These are phyloP conservation scores for Diaporthe batatas DNA, from an alignment of 2,329 filamentous ascomycete species.

Conservation along the genomic window DNA sequence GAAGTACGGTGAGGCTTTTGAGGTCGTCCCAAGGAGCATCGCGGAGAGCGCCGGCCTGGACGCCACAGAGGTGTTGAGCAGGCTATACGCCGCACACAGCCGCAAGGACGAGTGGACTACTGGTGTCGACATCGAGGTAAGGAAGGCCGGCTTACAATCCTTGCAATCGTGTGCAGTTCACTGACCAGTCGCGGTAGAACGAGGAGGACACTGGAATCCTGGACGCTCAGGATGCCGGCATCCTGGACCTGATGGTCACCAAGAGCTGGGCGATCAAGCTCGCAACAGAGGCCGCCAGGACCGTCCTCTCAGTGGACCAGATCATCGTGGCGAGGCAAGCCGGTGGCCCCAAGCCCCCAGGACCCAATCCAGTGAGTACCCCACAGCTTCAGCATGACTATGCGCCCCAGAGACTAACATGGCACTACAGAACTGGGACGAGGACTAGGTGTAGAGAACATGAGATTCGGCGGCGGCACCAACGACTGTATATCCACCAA, in stretches of 20 bases:
- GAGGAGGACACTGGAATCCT: slow-evolving; percentile 83
- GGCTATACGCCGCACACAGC: slow-evolving; percentile 92
- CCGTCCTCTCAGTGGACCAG: slow-evolving; percentile 95
- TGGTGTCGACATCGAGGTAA: slow-evolving; percentile 92
- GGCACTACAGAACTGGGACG: slow-evolving; percentile 69
- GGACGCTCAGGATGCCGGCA: slow-evolving; percentile 88
- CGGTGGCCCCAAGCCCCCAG: slow-evolving; percentile 95
- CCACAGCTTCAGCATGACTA: background rate
- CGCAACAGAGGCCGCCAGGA: slow-evolving; percentile 93
- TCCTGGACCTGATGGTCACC: slow-evolving; percentile 89
- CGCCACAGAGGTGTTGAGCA: slow-evolving; percentile 94
- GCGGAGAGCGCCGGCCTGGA: slow-evolving; percentile 96
- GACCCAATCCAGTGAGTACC: slow-evolving; percentile 79
- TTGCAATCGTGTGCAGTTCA: background rate
- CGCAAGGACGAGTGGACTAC: slow-evolving; percentile 88
- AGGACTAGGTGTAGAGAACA: slow-evolving; percentile 61
- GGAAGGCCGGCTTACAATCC: slow-evolving; percentile 47
- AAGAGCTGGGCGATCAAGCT: slow-evolving; percentile 99
- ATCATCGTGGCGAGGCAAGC: slow-evolving; percentile 99
- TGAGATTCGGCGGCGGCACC: slow-evolving; percentile 19
- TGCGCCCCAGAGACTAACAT: slow-evolving; percentile 48
- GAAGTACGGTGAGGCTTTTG: slow-evolving; percentile 97
- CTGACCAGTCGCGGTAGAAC: slow-evolving; percentile 64
- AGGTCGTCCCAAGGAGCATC: slow-evolving; percentile 93
- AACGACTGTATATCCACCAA: slow-evolving; percentile 35